phyloP scores from a whole-genome alignment of 768 basidiomycete genomes.

The Lentinula sp. region DNA sequence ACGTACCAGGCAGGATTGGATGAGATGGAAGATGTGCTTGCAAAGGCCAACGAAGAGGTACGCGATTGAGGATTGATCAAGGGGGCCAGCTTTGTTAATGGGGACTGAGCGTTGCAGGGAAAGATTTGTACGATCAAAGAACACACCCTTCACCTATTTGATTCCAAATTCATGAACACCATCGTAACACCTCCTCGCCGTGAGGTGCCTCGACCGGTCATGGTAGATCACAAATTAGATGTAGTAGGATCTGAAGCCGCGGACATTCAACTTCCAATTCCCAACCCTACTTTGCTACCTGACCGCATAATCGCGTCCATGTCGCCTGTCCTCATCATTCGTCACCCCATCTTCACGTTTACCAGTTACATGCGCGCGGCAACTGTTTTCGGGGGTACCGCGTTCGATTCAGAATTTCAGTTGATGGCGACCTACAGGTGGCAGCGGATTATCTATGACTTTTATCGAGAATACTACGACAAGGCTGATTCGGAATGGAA shows the following conservation, averaged over 20 bases:
- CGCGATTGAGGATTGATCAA: background rate
- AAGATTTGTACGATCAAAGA: conserved; percentile 1
- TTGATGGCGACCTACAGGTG: background rate
- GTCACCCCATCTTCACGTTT: background rate
- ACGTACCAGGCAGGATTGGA: conserved; percentile 4
- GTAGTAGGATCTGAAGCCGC: background rate
- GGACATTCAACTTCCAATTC: background rate
- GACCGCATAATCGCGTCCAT: background rate
- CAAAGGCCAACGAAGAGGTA: background rate
- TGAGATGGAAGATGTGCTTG: background rate
- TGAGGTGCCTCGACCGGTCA: background rate
- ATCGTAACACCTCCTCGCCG: background rate
- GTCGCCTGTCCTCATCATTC: conserved; percentile 4
- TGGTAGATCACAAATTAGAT: conserved; percentile 2
- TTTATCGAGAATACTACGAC: conserved; percentile 2
- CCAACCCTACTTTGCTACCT: conserved; percentile 4
- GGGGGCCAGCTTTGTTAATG: too few relatives aligned
- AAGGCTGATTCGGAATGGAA: background rate
- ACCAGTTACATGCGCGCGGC: background rate
- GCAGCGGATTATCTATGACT: conserved; percentile 1
- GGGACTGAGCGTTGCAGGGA: background rate
- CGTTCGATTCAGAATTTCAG: background rate
- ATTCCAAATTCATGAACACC: background rate
- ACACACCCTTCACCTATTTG: background rate
- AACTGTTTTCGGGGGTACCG: background rate